phyloP scores from a whole-genome alignment of 352 stramenopile species.

The Pythium utonaiense region DNA sequence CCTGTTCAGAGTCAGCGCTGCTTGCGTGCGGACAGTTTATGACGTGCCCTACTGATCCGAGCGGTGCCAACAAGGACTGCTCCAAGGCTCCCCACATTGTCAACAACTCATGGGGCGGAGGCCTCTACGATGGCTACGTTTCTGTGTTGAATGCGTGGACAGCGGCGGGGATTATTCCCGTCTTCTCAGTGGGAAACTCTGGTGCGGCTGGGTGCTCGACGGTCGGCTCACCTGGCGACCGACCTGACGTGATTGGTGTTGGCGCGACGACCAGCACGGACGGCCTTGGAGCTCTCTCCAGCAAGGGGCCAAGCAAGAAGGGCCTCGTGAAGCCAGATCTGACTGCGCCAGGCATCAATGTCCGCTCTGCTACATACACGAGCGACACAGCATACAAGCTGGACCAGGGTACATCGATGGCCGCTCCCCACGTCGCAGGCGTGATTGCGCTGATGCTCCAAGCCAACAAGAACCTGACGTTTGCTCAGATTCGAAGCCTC shows the following conservation, averaged over 20 bases:
- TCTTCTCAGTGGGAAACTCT: slow-evolving; percentile 22
- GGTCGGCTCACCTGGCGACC: slow-evolving; percentile 10
- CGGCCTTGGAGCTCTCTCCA: no score
- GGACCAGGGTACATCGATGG: slow-evolving; percentile 23
- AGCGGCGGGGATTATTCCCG: slow-evolving; percentile 17
- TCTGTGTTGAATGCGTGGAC: slow-evolving; percentile 12
- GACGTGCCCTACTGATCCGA: no score
- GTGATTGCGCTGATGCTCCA: slow-evolving; percentile 13
- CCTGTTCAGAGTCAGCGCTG: slow-evolving; percentile 19
- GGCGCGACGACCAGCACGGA: no score
- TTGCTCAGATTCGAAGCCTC: background rate
- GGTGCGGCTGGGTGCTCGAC: slow-evolving; percentile 1
- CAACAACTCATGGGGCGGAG: slow-evolving; percentile 20
- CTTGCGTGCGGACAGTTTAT: slow-evolving; percentile 25
- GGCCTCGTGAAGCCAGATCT: no score
- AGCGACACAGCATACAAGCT: slow-evolving; percentile 12
- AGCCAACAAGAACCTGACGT: background rate
- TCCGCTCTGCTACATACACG: slow-evolving; percentile 6
- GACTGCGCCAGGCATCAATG: slow-evolving; percentile 3
- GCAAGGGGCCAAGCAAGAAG: no score
- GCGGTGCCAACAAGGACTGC: no score
- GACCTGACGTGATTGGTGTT: slow-evolving; percentile 16
- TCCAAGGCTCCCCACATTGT: no score
- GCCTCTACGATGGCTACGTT: slow-evolving; percentile 2
- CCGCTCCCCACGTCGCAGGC: slow-evolving; percentile 23